Evolutionary conservation across 2,329 filamentous ascomycete species (phyloP), one percentile per base, ranked within the genome.

Genomic region (Ceratocystis destructans): DNA sequence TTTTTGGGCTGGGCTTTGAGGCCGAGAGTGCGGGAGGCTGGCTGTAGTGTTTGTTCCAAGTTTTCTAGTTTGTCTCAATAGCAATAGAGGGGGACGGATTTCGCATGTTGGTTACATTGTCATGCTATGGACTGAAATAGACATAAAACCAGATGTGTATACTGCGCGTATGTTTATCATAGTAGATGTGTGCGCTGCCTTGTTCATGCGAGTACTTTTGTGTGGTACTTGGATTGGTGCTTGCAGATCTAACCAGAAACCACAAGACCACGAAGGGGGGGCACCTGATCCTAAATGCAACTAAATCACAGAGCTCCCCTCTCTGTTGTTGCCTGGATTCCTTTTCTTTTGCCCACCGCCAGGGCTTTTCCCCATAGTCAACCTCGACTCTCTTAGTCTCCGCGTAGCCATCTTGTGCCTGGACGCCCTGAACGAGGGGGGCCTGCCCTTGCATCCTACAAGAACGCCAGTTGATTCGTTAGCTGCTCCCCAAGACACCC

Each of bases 381-480:
- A 7, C 17, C 37, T 50, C 6, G 48, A 50, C 48, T n/a, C 12
- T 41, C 37, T 15, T 41, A 12, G 22, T 20, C 20, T 50, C 48
- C 48, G 48, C 48, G 12, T 50, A 50, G 22, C 20, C 48, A n/a
- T 50, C 37, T 41, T 41, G 37, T 41, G 37, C 37, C 37, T 41
- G 37, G 10, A 41, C 37, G 53, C 53, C 53, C 53, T 57, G 53
- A 15, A 8, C 48, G 22, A 25, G n/a, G 22, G 46, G n/a, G n/a
- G 22, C 22, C 48, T 20, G 53, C 53, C 53, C 53, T 33, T 31
- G 53, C 53, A 57, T 57, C 25, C 53, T 57, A 28, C 12, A 57
- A 57, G 4, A 31, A 57, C 61, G 61, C 61, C 61, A 62, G 44
- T 37, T 64, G 62, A 64, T 64, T 64, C 62, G 62, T 46, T 41